Evolutionary conservation across 352 stramenopile genomes (phyloP).

Genomic region (Pseudoperonospora humuli): DNA sequence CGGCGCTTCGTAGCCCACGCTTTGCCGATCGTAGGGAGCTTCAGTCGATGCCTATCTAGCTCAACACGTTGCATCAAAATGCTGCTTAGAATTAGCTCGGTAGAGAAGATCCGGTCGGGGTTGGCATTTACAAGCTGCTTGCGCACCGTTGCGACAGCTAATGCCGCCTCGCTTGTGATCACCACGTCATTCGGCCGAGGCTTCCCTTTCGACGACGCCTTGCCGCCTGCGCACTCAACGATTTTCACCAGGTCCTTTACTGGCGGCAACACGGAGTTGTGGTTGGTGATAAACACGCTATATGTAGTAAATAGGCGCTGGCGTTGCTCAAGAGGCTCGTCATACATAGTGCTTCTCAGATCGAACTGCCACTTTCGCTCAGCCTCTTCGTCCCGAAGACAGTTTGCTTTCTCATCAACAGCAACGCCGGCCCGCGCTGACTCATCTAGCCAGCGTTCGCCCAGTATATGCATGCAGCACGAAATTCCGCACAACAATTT

Average conservation of each 20-base stretch:
- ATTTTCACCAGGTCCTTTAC: slow-evolving; percentile 44
- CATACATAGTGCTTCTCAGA: slow-evolving; percentile 42
- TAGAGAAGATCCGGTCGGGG: slow-evolving; percentile 27
- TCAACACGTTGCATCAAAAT: slow-evolving; percentile 37
- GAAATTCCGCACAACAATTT: slow-evolving; percentile 54
- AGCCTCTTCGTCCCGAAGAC: slow-evolving; percentile 29
- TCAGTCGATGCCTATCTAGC: slow-evolving; percentile 26
- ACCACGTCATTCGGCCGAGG: slow-evolving; percentile 29
- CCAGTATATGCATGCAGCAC: slow-evolving; percentile 42
- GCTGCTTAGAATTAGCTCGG: slow-evolving; percentile 39
- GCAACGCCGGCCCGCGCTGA: slow-evolving; percentile 24
- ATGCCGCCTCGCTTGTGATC: slow-evolving; percentile 33
- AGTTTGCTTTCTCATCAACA: slow-evolving; percentile 32
- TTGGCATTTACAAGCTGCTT: slow-evolving; percentile 28
- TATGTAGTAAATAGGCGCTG: slow-evolving; percentile 22
- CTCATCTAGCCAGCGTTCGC: slow-evolving; percentile 38
- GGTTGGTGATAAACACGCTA: slow-evolving; percentile 40
- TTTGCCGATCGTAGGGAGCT: slow-evolving; percentile 12
- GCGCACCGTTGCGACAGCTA: slow-evolving; percentile 26
- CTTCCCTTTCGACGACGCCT: slow-evolving; percentile 24
- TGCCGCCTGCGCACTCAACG: slow-evolving; percentile 39
- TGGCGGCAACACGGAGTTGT: slow-evolving; percentile 46
- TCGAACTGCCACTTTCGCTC: slow-evolving; percentile 48
- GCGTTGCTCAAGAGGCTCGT: slow-evolving; percentile 15
- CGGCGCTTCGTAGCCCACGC: slow-evolving; percentile 18